Percentiles rank a stretch among this genome's conserved stretches.
These are phyloP conservation scores for Lomentospora prolificans DNA, from an alignment of 2,329 filamentous ascomycete genomes.

Conservation along the genomic window DNA sequence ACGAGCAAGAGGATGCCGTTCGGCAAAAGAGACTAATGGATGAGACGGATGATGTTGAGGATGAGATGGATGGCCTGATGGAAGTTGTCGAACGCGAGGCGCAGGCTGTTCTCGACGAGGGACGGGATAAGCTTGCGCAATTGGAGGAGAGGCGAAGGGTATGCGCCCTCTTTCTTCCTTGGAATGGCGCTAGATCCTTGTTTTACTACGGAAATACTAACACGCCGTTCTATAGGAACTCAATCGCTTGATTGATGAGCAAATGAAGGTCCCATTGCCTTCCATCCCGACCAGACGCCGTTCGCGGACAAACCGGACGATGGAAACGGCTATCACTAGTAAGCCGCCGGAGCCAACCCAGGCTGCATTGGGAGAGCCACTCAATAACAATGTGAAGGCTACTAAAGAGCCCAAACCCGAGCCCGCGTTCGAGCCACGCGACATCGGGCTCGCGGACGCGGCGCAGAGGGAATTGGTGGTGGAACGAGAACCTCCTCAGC, in stretches of 20 bases:
- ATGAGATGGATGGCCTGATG: conserved; percentile 25
- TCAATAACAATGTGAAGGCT: conserved; percentile 9
- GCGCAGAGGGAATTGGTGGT: background rate
- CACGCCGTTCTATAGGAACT: conserved; percentile 22
- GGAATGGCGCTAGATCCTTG: background rate
- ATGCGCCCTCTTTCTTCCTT: background rate
- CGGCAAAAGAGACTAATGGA: conserved; percentile 19
- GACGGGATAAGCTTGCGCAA: conserved; percentile 20
- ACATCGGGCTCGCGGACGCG: background rate
- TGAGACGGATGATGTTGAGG: conserved; percentile 21
- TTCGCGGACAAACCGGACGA: conserved; percentile 1
- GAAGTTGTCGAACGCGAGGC: conserved; percentile 23
- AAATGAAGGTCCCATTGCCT: conserved; percentile 24
- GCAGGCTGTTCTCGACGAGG: conserved; percentile 19
- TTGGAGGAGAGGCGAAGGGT: conserved; percentile 25
- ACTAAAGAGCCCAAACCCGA: background rate
- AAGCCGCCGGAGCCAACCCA: conserved; percentile 7
- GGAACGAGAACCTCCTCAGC: background rate
- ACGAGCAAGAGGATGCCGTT: conserved; percentile 20
- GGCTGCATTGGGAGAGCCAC: background rate
- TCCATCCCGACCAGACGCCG: conserved; percentile 14
- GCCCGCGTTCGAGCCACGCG: background rate
- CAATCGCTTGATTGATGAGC: conserved; percentile 31
- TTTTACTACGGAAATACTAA: conserved; percentile 4
- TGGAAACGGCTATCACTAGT: conserved; percentile 8